These are phyloP conservation scores for Fusarium sarcochroum DNA, from an alignment of 2,329 filamentous ascomycete species.

Conservation along the genomic window DNA sequence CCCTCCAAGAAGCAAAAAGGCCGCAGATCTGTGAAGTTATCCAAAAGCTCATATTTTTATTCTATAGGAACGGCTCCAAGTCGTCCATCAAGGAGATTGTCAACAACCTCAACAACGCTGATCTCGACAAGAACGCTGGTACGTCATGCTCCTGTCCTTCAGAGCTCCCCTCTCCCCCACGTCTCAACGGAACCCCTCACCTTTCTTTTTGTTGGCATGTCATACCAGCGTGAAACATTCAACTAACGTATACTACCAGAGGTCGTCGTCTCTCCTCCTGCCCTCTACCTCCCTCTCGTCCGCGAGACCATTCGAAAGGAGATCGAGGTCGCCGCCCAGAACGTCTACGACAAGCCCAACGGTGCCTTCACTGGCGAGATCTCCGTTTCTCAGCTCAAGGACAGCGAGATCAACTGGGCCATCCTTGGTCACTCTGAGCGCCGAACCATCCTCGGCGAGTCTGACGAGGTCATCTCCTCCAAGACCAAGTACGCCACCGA, in stretches of 20 bases:
- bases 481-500: slow-evolving; percentile 96
- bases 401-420: slow-evolving; percentile 89
- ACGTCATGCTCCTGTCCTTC: slow-evolving; percentile 53
- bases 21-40: slow-evolving; percentile 43
- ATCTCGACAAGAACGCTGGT: slow-evolving; percentile 83
- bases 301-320: slow-evolving; percentile 82
- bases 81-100: slow-evolving; percentile 93
- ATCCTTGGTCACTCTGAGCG: slow-evolving; percentile 97
- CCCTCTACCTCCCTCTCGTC: slow-evolving; percentile 90
- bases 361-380: slow-evolving; percentile 98
- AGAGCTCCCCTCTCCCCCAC: slow-evolving; percentile 11
- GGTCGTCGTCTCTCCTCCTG: slow-evolving; percentile 92
- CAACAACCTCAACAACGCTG: slow-evolving; percentile 86
- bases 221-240: not conserved
- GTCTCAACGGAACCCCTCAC: slow-evolving; percentile 30
- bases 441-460: slow-evolving; percentile 89
- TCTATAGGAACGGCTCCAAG: slow-evolving; percentile 88
- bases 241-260: slow-evolving; percentile 65
- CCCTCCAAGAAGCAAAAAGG: slow-evolving; percentile 47
- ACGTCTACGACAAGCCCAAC: slow-evolving; percentile 97
- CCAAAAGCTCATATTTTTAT: slow-evolving; percentile 28
- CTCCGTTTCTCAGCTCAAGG: slow-evolving; percentile 90
- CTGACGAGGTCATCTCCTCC: slow-evolving; percentile 85
- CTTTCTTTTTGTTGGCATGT: not conserved
- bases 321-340: slow-evolving; percentile 92